These are phyloP conservation scores for Tricladium varicosporioides DNA, from an alignment of 2,329 filamentous ascomycete species.

Conservation along the genomic window DNA sequence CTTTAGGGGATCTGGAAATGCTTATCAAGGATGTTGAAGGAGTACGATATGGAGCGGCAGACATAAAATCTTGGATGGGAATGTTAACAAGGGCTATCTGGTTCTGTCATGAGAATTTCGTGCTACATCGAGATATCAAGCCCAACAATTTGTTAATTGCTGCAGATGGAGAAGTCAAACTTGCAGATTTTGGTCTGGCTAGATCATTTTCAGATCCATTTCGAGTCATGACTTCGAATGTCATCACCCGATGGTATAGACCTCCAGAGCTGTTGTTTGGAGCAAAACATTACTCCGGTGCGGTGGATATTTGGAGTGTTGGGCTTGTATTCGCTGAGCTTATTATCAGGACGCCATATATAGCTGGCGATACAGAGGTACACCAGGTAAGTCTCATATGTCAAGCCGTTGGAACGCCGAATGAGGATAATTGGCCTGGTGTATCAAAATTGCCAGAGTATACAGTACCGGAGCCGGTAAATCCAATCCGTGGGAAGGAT, in stretches of 20 bases:
- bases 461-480: constrained; percentile 58
- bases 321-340: constrained; percentile 93
- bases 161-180: constrained; percentile 87
- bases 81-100: constrained; percentile 92
- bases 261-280: constrained; percentile 93
- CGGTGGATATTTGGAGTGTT: constrained; percentile 92
- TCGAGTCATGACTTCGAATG: constrained; percentile 84
- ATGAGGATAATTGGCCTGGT: constrained; percentile 93
- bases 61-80: constrained; percentile 98
- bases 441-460: constrained; percentile 80
- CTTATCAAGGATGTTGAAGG: constrained; percentile 80
- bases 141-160: constrained; percentile 97
- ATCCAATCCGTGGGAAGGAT: constrained; percentile 62
- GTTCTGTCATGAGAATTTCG: constrained; percentile 94
- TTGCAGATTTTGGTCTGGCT: constrained; percentile 96
- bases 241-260: constrained; percentile 96
- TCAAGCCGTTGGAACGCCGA: constrained; percentile 83
- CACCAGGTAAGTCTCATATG: constrained; percentile 84
- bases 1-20: constrained; percentile 91
- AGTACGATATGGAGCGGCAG: constrained; percentile 79
- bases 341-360: constrained; percentile 75
- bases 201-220: constrained; percentile 87
- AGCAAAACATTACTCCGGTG: constrained; percentile 82
- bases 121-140: constrained; percentile 97
- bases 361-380: constrained; percentile 81